Base-by-base conservation (phyloP, 164 flowering plant genomes). In the Dillenia suffruticosa region DNA sequence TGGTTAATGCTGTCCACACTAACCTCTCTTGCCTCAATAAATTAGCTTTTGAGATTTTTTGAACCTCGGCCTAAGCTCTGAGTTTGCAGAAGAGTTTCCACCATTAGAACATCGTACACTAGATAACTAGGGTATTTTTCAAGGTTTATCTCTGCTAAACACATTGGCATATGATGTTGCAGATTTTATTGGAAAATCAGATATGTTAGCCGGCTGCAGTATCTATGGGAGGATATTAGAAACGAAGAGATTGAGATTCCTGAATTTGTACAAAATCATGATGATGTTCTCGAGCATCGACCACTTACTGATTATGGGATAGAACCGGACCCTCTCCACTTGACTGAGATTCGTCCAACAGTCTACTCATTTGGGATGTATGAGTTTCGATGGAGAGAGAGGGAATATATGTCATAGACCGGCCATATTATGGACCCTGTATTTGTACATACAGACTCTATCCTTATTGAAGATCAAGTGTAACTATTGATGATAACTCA, bases 281-380 rank as follows among this genome's bases (percentile, higher is more conserved):
- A 91, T 70, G 74, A 84, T 66, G 67, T 89, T 64, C 88, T 94
- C 9, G 97, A 94, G 82, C 79, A 89, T 58, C 79, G 96, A 69
- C 95, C 95, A 0, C 76, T 93, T 16, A 93, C 96, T 10, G 97
- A 93, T 76, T 93, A 93, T 68, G 97, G 98, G 13, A 89, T 90
- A 57, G 97, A 93, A 76, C 96, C 94, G 1, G 96, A 88, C 63
- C 85, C 86, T 51, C 71, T 85, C 19, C 83, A 81, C 67, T 58
- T 91, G 13, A 73, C 78, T 9, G 95, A 78, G 72, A 62, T 79
- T 46, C 89, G 90, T 43, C 16, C 81, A 12, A 56, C 78, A 32
- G 62, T 78, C 44, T 74, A 69, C 66, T 68, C 95, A 22, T 68
- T 77, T 60, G 87, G 86, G 32, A 84, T 91, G 80, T 72, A 82